A percentile compares a stretch with the other conserved stretches of the same genome.
These are phyloP conservation scores for Saxophila tyrrhenica DNA, from an alignment of 495 filamentous ascomycete species.

Conservation along the genomic window DNA sequence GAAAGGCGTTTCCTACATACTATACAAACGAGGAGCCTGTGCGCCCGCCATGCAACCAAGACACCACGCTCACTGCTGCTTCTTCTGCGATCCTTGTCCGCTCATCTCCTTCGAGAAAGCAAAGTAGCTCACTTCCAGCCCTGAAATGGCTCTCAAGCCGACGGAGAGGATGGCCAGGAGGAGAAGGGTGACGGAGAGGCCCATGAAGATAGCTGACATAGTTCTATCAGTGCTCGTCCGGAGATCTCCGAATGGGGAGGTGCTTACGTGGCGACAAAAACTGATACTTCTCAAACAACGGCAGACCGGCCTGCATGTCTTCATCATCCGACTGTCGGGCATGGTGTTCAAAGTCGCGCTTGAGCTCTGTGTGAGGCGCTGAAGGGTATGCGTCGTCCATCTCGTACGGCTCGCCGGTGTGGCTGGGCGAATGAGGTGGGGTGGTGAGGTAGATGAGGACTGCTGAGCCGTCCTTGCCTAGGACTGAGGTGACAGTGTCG, in stretches of 20 bases:
- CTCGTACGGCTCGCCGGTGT: slow-evolving; percentile 33
- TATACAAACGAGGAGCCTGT: not conserved
- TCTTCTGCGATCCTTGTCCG: not conserved
- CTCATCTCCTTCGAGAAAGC: slow-evolving; percentile 96
- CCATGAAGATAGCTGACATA: slow-evolving; percentile 67
- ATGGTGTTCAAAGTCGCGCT: slow-evolving; percentile 38
- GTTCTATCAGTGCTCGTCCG: not conserved
- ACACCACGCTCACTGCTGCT: not conserved
- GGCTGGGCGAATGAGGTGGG: slow-evolving; percentile 17
- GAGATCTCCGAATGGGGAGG: slow-evolving; percentile 12
- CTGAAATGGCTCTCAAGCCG: slow-evolving; percentile 61
- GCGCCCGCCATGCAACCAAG: not conserved
- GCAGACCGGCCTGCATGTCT: slow-evolving; percentile 29
- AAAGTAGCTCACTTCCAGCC: slow-evolving; percentile 78
- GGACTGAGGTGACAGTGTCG: slow-evolving; percentile 40
- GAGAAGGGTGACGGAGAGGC: slow-evolving; percentile 53
- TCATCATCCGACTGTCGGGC: slow-evolving; percentile 18
- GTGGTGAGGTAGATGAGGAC: slow-evolving; percentile 54
- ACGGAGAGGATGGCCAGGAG: slow-evolving; percentile 66
- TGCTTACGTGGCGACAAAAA: slow-evolving; percentile 63
- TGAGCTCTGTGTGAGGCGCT: slow-evolving; percentile 46
- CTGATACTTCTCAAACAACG: slow-evolving; percentile 84
- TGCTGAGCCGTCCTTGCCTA: slow-evolving; percentile 41
- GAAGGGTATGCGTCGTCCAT: slow-evolving; percentile 40
- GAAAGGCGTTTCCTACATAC: not conserved